Evolutionary conservation across 1,139 yeast species (phyloP).

Genomic region (Debaryomyces sp.): DNA sequence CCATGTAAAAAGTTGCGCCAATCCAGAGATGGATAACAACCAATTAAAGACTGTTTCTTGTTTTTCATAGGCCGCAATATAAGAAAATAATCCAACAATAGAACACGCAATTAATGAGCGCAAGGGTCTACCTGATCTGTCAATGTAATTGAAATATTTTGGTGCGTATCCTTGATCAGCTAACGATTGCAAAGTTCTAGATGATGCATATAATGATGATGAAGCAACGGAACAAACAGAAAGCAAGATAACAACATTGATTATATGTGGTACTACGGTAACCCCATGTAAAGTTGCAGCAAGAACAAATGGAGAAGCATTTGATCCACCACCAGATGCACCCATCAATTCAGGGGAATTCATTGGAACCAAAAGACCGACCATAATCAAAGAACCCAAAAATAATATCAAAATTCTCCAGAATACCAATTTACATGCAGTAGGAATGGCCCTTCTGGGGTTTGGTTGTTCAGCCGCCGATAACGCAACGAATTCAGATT

Average conservation of each 20-base stretch:
- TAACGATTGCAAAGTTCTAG: conserved; percentile 46
- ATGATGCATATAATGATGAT: conserved; percentile 45
- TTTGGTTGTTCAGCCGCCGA: conserved; percentile 36
- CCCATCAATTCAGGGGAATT: conserved; percentile 34
- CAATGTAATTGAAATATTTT: conserved; percentile 41
- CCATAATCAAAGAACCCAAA: conserved; percentile 34
- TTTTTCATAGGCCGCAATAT: conserved; percentile 31
- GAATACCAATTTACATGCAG: conserved; percentile 35
- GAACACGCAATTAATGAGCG: conserved; percentile 31
- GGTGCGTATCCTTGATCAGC: conserved; percentile 49
- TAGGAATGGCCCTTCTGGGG: conserved; percentile 33
- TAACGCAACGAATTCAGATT: conserved; percentile 34
- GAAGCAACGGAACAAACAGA: conserved; percentile 50
- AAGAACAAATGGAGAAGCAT: conserved; percentile 36
- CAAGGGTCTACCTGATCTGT: conserved; percentile 46
- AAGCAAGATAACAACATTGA: conserved; percentile 44
- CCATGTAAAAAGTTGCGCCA: conserved; percentile 44
- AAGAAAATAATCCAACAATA: conserved; percentile 24
- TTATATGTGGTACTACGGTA: conserved; percentile 40
- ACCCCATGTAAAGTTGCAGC: conserved; percentile 34
- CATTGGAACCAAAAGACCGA: conserved; percentile 37
- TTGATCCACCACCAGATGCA: conserved; percentile 24
- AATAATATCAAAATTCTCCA: conserved; percentile 33
- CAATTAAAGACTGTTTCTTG: conserved; percentile 40
- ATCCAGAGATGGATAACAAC: conserved; percentile 43